Conservation (phyloP, 495 filamentous ascomycete genomes). For the Penicillium soppii region DNA sequence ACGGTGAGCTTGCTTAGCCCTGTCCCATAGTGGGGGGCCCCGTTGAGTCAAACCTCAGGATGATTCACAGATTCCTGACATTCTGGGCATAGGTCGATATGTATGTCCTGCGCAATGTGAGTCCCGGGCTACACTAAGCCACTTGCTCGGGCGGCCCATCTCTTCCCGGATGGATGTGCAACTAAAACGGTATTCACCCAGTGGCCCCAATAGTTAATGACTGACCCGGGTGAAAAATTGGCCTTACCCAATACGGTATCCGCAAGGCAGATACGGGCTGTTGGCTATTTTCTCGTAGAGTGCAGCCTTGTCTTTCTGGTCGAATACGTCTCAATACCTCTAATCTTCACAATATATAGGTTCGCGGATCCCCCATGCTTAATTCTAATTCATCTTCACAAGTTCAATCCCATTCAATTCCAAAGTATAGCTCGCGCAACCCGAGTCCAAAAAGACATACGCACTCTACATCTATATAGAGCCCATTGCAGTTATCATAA, state of each 20-base stretch:
- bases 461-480: neutral
- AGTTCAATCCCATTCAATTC: constrained; percentile 9
- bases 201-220: constrained; percentile 12
- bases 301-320: constrained; percentile 12
- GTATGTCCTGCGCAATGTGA: constrained; percentile 10
- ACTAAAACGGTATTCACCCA: neutral
- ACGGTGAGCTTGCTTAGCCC: constrained; percentile 19
- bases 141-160: constrained; percentile 4
- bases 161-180: constrained; percentile 7
- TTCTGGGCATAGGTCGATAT: constrained; percentile 5
- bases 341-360: neutral
- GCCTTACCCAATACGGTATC: constrained; percentile 14
- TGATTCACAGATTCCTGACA: constrained; percentile 15
- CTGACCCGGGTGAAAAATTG: constrained; percentile 6
- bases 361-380: constrained; percentile 1
- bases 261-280: constrained; percentile 13
- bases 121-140: constrained; percentile 13
- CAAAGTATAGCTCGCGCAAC: constrained; percentile 1
- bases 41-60: constrained; percentile 8
- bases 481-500: neutral
- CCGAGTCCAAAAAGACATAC: neutral
- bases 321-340: neutral
- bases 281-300: constrained; percentile 2
- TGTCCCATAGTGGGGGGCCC: constrained; percentile 1
- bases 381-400: constrained; percentile 9